Base-by-base conservation (phyloP, 805 yeast species). In the Zygoascus tannicola region DNA sequence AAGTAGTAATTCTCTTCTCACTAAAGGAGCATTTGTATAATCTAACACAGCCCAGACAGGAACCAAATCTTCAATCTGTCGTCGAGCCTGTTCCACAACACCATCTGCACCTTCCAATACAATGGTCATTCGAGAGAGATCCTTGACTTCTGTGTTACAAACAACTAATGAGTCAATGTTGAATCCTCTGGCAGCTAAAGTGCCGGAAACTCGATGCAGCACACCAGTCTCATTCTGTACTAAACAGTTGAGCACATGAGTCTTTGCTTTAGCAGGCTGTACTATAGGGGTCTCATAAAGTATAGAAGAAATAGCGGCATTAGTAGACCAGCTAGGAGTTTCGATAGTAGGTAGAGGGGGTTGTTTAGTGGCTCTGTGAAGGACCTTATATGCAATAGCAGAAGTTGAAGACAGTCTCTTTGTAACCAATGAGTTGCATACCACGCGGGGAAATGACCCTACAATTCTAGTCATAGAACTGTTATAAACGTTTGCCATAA, bases 211-310 rank as follows among this genome's bases (percentile, higher is more conserved):
- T 44, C 90, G 77, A 30, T 95, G 81, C 56, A 92, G 71, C 38
- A 92, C 98, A 73, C 98, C 98, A 5, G 98, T 97, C 68, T 92
- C 98, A 65, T 92, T 90, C 68, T 92, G 97, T 15, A 92, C 98
- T 60, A 92, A 74, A 69, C 98, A 92, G 74, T 90, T 92, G 62
- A 92, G 73, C 37, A 92, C 94, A 57, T 92, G 98, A 58, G 84
- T 84, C 53, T 82, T 80, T 54, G 74, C 71, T 35, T 87, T 85
- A 32, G 81, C 76, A 37, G 48, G 62, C 18, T 66, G 59, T 12
- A 71, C 73, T 16, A 67, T 54, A 40, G 75, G 98, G 75, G 95
- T 85, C 63, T 92, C 97, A 67, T 88, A 90, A 51, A 92, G 71
- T 54, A 92, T 92, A 10, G 97, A 86, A 10, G 95, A 83, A 35